Conservation (phyloP, 805 yeast species). For the Metschnikowia proteae region DNA sequence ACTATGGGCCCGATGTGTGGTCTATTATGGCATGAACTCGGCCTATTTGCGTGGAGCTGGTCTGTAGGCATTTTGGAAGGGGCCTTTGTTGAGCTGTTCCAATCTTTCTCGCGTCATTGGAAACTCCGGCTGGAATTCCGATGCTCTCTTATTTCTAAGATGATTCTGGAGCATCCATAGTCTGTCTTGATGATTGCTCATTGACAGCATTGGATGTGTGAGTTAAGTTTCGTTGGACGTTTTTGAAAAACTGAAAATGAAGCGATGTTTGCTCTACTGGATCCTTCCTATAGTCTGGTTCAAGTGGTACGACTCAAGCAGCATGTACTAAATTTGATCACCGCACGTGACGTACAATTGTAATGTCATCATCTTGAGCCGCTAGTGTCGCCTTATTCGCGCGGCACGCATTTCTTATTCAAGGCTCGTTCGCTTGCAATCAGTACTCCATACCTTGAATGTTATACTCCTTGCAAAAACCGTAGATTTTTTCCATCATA, state of each 20-base stretch:
- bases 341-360: constrained; percentile 5
- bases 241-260: neutral
- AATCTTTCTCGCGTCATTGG: constrained; percentile 9
- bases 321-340: neutral
- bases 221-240: neutral
- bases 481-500: constrained; percentile 50
- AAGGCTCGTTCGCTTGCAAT: neutral
- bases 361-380: neutral
- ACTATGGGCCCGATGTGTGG: neutral
- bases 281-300: neutral
- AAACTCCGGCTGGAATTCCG: constrained; percentile 17
- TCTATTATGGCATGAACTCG: neutral
- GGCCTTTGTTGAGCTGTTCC: neutral
- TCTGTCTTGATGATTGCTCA: constrained; percentile 16
- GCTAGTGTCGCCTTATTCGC: neutral
- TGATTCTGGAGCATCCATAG: constrained; percentile 20
- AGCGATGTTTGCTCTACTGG: neutral
- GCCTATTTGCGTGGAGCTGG: neutral
- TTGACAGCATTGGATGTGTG: constrained; percentile 1
- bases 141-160: constrained; percentile 11
- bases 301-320: neutral
- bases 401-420: neutral
- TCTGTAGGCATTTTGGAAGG: neutral
- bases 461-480: constrained; percentile 43
- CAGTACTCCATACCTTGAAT: constrained; percentile 40